Percentiles rank a stretch among this genome's conserved stretches.
Evolutionary conservation across 1,284 basidiomycete species (phyloP).

Genomic region (Ceratobasidium theobromae): DNA sequence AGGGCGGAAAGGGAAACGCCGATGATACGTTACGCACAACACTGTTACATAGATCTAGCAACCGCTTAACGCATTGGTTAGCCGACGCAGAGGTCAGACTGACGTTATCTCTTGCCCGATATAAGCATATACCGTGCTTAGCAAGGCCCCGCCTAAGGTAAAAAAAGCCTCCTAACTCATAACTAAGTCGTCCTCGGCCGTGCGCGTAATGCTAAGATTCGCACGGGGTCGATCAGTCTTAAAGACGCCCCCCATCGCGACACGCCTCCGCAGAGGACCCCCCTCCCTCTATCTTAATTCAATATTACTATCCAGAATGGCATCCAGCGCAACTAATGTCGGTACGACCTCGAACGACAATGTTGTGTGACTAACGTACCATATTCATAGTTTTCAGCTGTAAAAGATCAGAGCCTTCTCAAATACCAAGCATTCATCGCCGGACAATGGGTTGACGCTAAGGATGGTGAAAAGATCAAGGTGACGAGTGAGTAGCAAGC

Average conservation of each 20-base stretch:
- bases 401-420: conserved; percentile 75
- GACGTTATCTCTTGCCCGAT: neutral
- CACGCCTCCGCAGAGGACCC: neutral
- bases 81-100: neutral
- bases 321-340: conserved; percentile 14
- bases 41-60: conserved; percentile 20
- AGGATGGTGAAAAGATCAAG: conserved; percentile 65
- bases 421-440: conserved; percentile 76
- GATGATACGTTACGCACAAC: conserved; percentile 4
- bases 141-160: neutral
- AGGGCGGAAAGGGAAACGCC: conserved; percentile 27
- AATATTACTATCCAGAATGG: conserved; percentile 16
- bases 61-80: conserved; percentile 18
- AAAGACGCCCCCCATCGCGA: neutral
- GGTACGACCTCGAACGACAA: neutral
- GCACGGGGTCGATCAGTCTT: conserved; percentile 12
- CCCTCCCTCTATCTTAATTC: neutral
- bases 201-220: conserved; percentile 24
- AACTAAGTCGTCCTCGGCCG: neutral
- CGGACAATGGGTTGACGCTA: conserved; percentile 81
- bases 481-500: conserved; percentile 65
- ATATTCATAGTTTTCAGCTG: conserved; percentile 38
- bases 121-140: neutral
- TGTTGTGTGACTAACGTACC: neutral
- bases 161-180: neutral